Percentiles rank a stretch among this genome's conserved stretches.
Conservation (phyloP, 2,329 filamentous ascomycete genomes). For the Alternaria novae-zelandiae region DNA sequence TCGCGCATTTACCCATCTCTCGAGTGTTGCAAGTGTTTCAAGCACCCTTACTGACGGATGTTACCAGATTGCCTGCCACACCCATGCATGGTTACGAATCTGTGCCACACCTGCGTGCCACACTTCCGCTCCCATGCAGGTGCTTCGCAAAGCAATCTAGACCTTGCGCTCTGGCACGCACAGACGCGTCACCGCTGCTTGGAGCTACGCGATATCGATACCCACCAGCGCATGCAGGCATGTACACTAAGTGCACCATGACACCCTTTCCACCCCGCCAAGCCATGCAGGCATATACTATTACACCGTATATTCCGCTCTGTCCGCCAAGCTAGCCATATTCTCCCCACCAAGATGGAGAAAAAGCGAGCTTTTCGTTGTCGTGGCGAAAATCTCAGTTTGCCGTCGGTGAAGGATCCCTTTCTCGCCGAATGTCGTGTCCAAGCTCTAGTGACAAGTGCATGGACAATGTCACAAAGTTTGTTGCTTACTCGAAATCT, state of each 20-base stretch:
- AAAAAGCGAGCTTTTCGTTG: background rate
- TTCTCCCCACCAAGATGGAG: background rate
- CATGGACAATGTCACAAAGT: background rate
- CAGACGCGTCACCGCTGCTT: background rate
- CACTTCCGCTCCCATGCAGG: background rate
- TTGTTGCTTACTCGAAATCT: background rate
- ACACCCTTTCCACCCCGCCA: slow-evolving; percentile 12
- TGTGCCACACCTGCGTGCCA: slow-evolving; percentile 5
- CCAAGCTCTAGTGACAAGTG: background rate
- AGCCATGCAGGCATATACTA: slow-evolving; percentile 5
- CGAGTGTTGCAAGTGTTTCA: background rate
- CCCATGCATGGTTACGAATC: background rate
- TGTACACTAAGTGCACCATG: slow-evolving; percentile 5
- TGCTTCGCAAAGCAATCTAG: background rate
- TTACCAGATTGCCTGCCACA: background rate
- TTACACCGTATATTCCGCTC: slow-evolving; percentile 17
- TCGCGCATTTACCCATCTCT: background rate
- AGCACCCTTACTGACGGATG: background rate
- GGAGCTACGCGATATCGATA: background rate
- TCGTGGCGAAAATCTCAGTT: background rate
- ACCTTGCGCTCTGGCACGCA: background rate
- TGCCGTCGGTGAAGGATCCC: background rate
- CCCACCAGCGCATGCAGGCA: background rate
- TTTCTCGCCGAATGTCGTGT: background rate
- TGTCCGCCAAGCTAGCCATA: slow-evolving; percentile 4